Evolutionary conservation across 2,329 filamentous ascomycete genomes (phyloP).

Genomic region (Apiospora malaysiana): DNA sequence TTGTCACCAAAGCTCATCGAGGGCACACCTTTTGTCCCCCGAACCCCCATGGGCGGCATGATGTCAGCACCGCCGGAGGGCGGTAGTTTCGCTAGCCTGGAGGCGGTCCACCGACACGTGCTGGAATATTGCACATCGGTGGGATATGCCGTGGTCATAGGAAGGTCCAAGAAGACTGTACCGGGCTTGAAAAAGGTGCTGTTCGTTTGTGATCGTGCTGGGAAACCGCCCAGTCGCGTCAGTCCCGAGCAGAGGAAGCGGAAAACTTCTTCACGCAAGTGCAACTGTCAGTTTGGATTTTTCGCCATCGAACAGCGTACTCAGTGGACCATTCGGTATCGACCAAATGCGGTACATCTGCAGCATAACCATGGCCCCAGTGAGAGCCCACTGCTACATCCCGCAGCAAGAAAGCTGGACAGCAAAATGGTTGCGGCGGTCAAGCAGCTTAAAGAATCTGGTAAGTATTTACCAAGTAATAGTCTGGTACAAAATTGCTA

Average conservation of each 20-base stretch:
- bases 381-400: slow-evolving; percentile 70
- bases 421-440: slow-evolving; percentile 72
- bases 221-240: slow-evolving; percentile 66
- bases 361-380: slow-evolving; percentile 70
- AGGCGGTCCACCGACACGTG: slow-evolving; percentile 69
- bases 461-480: slow-evolving; percentile 48
- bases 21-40: slow-evolving; percentile 56
- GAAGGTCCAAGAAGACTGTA: slow-evolving; percentile 71
- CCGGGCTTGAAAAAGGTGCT: slow-evolving; percentile 71
- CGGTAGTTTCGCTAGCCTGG: slow-evolving; percentile 67
- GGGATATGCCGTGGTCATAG: slow-evolving; percentile 72
- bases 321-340: slow-evolving; percentile 70
- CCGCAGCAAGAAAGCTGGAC: slow-evolving; percentile 68
- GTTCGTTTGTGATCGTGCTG: slow-evolving; percentile 70
- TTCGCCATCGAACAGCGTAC: slow-evolving; percentile 72
- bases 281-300: slow-evolving; percentile 73
- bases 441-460: slow-evolving; percentile 69
- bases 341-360: slow-evolving; percentile 63
- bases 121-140: slow-evolving; percentile 70
- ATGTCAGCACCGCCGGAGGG: slow-evolving; percentile 70
- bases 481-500: slow-evolving; percentile 33
- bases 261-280: slow-evolving; percentile 72
- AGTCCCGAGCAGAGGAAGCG: slow-evolving; percentile 68
- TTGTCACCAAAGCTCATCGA: slow-evolving; percentile 55
- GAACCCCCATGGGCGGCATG: slow-evolving; percentile 61